phyloP scores from a whole-genome alignment of 2,329 filamentous ascomycete species.

The Macrophomina tecta region DNA sequence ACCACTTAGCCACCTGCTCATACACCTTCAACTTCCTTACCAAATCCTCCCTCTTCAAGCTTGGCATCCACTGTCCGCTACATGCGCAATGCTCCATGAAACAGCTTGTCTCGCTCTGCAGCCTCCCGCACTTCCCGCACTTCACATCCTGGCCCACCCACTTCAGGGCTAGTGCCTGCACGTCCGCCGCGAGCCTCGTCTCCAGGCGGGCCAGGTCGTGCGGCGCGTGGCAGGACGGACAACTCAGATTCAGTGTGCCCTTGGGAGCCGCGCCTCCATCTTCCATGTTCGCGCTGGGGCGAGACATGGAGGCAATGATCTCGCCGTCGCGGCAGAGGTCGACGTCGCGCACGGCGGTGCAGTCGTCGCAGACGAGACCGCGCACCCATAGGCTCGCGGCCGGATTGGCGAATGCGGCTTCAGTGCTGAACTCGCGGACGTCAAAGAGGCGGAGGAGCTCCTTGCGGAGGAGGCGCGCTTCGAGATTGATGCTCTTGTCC shows the following conservation, averaged over 20 bases:
- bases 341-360: conserved; percentile 85
- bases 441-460: conserved; percentile 91
- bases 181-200: conserved; percentile 77
- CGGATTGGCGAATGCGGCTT: conserved; percentile 88
- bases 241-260: conserved; percentile 51
- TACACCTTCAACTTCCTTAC: conserved; percentile 71
- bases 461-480: conserved; percentile 85
- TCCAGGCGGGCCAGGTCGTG: conserved; percentile 83
- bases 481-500: conserved; percentile 87
- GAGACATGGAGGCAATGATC: conserved; percentile 64
- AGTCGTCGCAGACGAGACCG: conserved; percentile 86
- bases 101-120: conserved; percentile 75
- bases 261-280: conserved; percentile 20
- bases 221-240: conserved; percentile 74
- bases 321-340: conserved; percentile 92
- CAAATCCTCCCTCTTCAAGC: conserved; percentile 70
- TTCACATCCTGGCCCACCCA: conserved; percentile 93
- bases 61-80: conserved; percentile 82
- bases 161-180: conserved; percentile 75
- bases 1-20: conserved; percentile 76
- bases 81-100: conserved; percentile 97
- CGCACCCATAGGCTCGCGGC: conserved; percentile 73
- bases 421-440: conserved; percentile 88
- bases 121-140: conserved; percentile 70
- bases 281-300: conserved; percentile 9